These are phyloP conservation scores for Exophiala lecanii-corni DNA, from an alignment of 2,329 filamentous ascomycete genomes.

Conservation along the genomic window DNA sequence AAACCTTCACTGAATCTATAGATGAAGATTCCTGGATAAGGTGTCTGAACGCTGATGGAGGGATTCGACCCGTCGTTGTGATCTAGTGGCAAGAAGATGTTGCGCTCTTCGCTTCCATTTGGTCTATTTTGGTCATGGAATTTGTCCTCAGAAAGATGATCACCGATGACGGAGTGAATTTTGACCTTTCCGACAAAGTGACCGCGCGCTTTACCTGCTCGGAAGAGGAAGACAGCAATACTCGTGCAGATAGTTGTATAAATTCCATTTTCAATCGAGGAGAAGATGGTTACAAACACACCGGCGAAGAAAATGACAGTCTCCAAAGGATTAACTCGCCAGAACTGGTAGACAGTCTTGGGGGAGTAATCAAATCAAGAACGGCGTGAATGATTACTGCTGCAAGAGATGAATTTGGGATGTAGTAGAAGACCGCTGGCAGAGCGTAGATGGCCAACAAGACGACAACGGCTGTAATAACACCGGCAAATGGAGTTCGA, in stretches of 20 bases:
- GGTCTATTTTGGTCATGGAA: conserved; percentile 30
- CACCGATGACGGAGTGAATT: conserved; percentile 77
- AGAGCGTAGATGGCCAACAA: conserved; percentile 86
- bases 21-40: conserved; percentile 90
- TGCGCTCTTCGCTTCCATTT: conserved; percentile 46
- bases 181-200: conserved; percentile 78
- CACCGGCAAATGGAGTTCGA: conserved; percentile 80
- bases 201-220: conserved; percentile 76
- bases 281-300: conserved; percentile 84
- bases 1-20: conserved; percentile 93
- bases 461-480: conserved; percentile 81
- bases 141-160: conserved; percentile 65
- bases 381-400: conserved; percentile 96
- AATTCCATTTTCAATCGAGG: conserved; percentile 84
- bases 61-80: conserved; percentile 91
- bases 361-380: conserved; percentile 83
- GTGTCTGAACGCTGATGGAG: conserved; percentile 68
- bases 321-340: conserved; percentile 85
- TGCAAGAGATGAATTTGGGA: conserved; percentile 72
- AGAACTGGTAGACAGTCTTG: conserved; percentile 91
- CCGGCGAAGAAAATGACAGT: conserved; percentile 90
- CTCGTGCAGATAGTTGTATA: conserved; percentile 80
- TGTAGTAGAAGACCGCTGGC: conserved; percentile 87
- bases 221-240: conserved; percentile 72
- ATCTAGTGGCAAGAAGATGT: conserved; percentile 80